Evolutionary conservation across 345 rosid genomes (phyloP), one percentile per base, ranked within the genome.

Genomic region (Dipteronia dyeriana): DNA sequence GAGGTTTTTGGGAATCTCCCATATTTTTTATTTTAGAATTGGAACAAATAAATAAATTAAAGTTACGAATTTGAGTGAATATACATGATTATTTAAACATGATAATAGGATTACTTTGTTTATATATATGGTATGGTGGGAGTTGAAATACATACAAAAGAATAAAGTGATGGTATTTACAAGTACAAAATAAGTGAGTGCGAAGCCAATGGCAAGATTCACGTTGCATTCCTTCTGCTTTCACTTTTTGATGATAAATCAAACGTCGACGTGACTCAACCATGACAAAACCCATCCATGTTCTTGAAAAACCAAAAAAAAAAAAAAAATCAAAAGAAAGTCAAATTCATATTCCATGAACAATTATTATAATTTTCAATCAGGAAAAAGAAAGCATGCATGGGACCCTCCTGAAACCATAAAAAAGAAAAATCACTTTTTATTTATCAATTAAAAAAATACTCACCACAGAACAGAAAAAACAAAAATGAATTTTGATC

Each of bases 261-360:
- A 66, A 81, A 87, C 88, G 88, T 87, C 78, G 88, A 85, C 85
- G 82, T 85, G 90, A 87, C 87, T 75, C 86, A 77, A 82, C 87
- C 81, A 77, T 85, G 88, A 85, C 88, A 84, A 47, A 77, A 49
- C 54, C 73, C 47, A 16, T 45, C 59, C 49, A 66, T 78, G 39
- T 57, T 75, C 66, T 53, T 23, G 5, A n/a, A 73, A 57, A 3
- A 1, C 2, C 12, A 3, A 4, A 59, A 59, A 25, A 25, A 38
- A 7, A 8, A 41, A 41, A 41, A 1, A 7, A 0, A 8, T 8
- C 1, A 7, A 8, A 19, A 70, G 22, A 64, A 73, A 43, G 73
- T 76, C 82, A 71, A 75, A 63, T 17, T 79, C 47, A 51, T 61
- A 67, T 77, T 51, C 83, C 77, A 69, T 63, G 31, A 29, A 25